Conservation (phyloP, 768 basidiomycete genomes). For the Pulveroboletus sp. region DNA sequence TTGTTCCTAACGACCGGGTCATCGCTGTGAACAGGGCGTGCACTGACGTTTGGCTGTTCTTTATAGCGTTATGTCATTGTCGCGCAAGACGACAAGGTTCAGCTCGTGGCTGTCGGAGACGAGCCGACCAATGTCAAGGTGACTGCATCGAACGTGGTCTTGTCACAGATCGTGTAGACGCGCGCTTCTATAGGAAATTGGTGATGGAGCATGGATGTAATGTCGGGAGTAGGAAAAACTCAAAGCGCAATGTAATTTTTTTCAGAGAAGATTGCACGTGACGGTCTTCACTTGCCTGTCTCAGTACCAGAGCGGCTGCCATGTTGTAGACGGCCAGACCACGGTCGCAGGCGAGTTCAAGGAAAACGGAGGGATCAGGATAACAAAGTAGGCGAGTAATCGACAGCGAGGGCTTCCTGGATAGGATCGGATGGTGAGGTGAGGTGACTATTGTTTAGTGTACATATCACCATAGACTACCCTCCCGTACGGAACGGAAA, state of each 20-base stretch:
- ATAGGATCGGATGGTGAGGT: no score
- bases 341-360: no score
- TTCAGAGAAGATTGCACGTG: not conserved
- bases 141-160: slow-evolving; percentile 46
- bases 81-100: slow-evolving; percentile 54
- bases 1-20: not conserved
- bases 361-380: no score
- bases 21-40: not conserved
- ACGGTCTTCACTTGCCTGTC: not conserved
- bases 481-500: no score
- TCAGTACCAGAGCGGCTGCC: not conserved
- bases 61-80: slow-evolving; percentile 52
- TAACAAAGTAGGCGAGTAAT: no score
- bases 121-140: slow-evolving; percentile 43
- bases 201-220: not conserved
- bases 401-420: no score
- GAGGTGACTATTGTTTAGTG: no score
- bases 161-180: slow-evolving; percentile 31
- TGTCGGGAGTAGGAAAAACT: not conserved
- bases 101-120: slow-evolving; percentile 49
- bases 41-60: not conserved
- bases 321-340: not conserved
- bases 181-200: not conserved
- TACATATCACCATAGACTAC: no score
- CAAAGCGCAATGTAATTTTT: no score